Evolutionary conservation across 768 basidiomycete genomes (phyloP), one percentile per base, ranked within the genome.

Genomic region (Tulasnella sp.): DNA sequence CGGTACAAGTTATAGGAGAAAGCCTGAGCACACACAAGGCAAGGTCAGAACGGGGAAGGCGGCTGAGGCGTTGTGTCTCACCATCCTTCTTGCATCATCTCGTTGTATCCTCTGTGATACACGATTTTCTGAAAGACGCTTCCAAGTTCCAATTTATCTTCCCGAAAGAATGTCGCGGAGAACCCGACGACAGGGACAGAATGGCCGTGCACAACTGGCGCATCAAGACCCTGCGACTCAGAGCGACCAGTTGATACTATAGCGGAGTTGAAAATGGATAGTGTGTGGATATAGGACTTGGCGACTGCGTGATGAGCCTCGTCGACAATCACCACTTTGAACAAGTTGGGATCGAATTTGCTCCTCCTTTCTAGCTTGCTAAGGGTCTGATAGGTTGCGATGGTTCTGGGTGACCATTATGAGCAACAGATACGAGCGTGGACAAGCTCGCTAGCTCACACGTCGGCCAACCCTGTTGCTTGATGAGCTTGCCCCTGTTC

Each of bases 291-390:
- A 79, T 96, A 95, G 88, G 95, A 94, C 35, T 89, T 88, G 9
- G 95, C 92, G 47, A 92, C 95, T 36, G 95, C 91, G 79, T 98
- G 95, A 78, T 98, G 96, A 0, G 95, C 95, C 80, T 97, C 95
- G 77, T 97, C 95, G 4, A 97, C 83, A 62, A 97, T 88, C 73
- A 97, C 83, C 19, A 89, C 90, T 76, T 90, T 93, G 74, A 92
- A 79, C 63, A 74, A 77, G 11, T 79, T 77, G 3, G 90, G 89
- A 77, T 88, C 83, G 78, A 95, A 95, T 78, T 95, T 96, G 7
- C 82, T 82, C 71, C 94, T 77, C 22, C 92, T 84, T 11, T 85
- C 80, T 6, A 83, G 79, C 72, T 85, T 88, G 39, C 88, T 82
- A 14, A 95, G 82, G 0, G 92, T 96, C 79, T 97, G 94, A 77